A percentile compares a stretch with the other conserved stretches of the same genome.
phyloP scores from a whole-genome alignment of 78 protist genomes.

The Neovahlkampfia damariscottae region DNA sequence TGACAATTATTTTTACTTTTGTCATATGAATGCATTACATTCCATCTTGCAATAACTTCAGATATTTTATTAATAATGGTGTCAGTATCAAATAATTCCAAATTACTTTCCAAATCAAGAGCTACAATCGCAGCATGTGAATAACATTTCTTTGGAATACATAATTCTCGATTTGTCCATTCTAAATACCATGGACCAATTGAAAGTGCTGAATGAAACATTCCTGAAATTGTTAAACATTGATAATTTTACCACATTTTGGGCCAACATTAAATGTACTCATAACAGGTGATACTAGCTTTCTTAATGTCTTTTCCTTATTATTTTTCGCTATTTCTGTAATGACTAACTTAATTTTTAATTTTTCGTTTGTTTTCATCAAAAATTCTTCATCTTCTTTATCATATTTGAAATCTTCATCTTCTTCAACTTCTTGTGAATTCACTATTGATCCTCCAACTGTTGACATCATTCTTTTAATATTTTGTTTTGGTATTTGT shows the following conservation, averaged over 20 bases:
- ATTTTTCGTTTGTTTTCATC: too few relatives aligned
- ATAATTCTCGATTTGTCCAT: background rate
- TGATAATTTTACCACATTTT: background rate
- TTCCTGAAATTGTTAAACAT: background rate
- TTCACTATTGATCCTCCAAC: too few relatives aligned
- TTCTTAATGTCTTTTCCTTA: background rate
- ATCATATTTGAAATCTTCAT: too few relatives aligned
- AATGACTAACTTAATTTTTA: background rate
- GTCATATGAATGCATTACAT: background rate
- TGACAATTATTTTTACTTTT: background rate
- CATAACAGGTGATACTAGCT: background rate
- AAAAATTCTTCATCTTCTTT: too few relatives aligned
- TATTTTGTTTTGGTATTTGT: too few relatives aligned
- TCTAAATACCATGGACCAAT: background rate
- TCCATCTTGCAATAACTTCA: background rate
- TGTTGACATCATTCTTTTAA: too few relatives aligned
- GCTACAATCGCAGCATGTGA: background rate
- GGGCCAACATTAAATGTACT: background rate
- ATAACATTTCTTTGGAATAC: background rate
- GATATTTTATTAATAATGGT: background rate
- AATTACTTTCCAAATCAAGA: background rate
- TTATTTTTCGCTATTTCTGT: background rate
- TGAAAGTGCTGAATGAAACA: background rate
- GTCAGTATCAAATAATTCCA: background rate
- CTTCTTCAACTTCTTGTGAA: too few relatives aligned